Base-by-base conservation (phyloP, 225 moss, liverwort and hornwort genomes). In the Sphagnum tenellum region DNA sequence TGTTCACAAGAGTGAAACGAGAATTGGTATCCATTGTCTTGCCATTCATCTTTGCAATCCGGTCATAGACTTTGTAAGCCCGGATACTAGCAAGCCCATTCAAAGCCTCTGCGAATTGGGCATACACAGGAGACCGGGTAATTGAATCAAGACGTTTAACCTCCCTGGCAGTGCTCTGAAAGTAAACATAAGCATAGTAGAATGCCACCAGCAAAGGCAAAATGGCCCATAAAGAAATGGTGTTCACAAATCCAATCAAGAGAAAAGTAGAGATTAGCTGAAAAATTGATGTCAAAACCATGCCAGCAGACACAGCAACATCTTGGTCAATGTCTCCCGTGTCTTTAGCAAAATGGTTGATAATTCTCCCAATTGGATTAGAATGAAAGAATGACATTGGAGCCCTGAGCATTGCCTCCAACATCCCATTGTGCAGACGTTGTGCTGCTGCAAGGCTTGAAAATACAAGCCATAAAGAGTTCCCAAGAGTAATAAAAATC, bases 131-230 rank as follows among this genome's bases (percentile, higher is more conserved):
- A 4, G 89, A 90, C 3, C 89, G 76, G 4, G 89, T 84, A 46
- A 90, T 74, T n/a, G 89, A 87, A 65, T 90, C 89, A 11, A 90
- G 70, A 45, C 89, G 82, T 73, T 87, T 90, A 8, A 90, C 89
- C 73, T 90, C 89, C 65, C 89, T 74, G 3, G 87, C 82, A 49
- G 89, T 87, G 12, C 77, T 82, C 74, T 90, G 89, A 63, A 87
- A 90, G 69, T 90, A 90, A 1, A 90, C 70, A 58, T 90, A 90
- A 3, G 89, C 72, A 57, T 74, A 57, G 12, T 90, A 85, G 59
- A 90, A 90, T 9, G 85, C 79, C 46, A 87, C 64, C 51, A 90
- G 64, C 12, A 90, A 75, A 0, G 89, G 89, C 62, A 90, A 71
- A 54, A 90, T 82, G 49, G 89, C 82, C 89, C 89, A 90, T 6